Percentiles rank a stretch among this genome's conserved stretches.
Conservation (phyloP, 768 basidiomycete species). For the Clitopilus hobsonii region DNA sequence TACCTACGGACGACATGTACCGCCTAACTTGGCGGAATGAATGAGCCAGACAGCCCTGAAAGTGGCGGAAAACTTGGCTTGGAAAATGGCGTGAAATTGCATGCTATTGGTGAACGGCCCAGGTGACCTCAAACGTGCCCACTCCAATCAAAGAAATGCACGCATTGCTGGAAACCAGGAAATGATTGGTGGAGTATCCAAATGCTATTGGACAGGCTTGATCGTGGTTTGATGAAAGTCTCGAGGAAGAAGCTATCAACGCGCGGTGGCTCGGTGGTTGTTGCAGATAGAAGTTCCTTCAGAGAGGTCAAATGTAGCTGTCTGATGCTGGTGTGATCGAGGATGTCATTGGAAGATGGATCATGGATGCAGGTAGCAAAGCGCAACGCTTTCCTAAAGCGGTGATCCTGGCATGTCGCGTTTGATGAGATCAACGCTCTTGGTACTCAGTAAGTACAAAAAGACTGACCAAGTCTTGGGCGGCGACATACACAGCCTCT, state of each 20-base stretch:
- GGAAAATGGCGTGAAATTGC: too few relatives aligned
- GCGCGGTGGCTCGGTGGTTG: not conserved
- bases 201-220: not conserved
- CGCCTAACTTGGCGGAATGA: not conserved
- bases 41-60: not conserved
- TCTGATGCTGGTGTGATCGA: not conserved
- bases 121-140: too few relatives aligned
- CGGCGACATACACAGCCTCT: too few relatives aligned
- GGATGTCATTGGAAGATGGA: not conserved
- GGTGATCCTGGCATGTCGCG: not conserved
- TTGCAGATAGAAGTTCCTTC: too few relatives aligned
- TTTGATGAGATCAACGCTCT: not conserved
- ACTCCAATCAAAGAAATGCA: not conserved
- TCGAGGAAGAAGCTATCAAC: not conserved
- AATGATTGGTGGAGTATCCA: too few relatives aligned
- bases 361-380: not conserved
- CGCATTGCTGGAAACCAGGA: not conserved
- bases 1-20: not conserved
- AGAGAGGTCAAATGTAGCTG: too few relatives aligned
- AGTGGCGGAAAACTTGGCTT: too few relatives aligned
- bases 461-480: too few relatives aligned
- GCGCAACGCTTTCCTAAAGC: not conserved
- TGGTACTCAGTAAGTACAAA: too few relatives aligned
- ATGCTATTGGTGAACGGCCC: not conserved
- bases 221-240: not conserved